phyloP scores from a whole-genome alignment of 169 alveolate species.

The Eimeria mitis region DNA sequence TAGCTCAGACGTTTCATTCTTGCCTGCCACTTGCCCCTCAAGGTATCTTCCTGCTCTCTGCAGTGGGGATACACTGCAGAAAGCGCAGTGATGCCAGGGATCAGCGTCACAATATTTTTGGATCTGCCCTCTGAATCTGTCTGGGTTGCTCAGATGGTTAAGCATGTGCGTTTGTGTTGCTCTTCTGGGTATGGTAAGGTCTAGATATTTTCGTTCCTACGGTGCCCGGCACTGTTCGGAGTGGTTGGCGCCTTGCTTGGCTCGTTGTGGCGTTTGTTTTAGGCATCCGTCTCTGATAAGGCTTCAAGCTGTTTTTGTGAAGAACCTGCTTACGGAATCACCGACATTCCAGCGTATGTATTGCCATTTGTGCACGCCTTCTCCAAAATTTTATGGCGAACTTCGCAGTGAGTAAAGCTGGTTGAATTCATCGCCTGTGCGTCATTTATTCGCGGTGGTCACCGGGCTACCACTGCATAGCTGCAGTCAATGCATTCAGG shows the following conservation, averaged over 20 bases:
- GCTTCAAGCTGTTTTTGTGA: too few species aligned
- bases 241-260: neutral
- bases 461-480: neutral
- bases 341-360: neutral
- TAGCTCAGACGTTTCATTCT: neutral
- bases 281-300: neutral
- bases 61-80: too few species aligned
- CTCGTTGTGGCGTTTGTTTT: neutral
- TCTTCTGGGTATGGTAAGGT: neutral
- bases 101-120: too few species aligned
- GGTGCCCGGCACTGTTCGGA: neutral
- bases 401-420: neutral
- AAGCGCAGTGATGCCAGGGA: too few species aligned
- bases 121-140: too few species aligned
- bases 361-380: neutral
- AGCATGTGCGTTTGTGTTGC: neutral
- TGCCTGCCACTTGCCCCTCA: neutral
- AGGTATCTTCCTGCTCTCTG: neutral
- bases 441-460: neutral
- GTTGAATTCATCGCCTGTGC: neutral
- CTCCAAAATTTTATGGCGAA: neutral
- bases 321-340: neutral
- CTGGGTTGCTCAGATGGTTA: neutral
- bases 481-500: neutral
- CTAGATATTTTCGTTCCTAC: neutral